These are phyloP conservation scores for Solanum acaule DNA, from an alignment of 257 asterid species.

Conservation along the genomic window DNA sequence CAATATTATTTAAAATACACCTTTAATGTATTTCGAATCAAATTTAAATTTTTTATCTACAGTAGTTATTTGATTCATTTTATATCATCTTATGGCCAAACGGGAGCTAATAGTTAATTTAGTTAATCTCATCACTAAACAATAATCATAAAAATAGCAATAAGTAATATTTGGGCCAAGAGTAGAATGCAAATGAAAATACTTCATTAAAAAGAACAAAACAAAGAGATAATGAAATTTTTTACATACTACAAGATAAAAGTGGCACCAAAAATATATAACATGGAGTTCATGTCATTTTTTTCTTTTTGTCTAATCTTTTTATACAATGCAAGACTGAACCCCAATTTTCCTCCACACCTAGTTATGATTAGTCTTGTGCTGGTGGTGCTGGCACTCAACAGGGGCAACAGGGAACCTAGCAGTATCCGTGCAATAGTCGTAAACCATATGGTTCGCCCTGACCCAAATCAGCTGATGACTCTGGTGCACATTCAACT, in stretches of 20 bases:
- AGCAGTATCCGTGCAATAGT: constrained; percentile 59
- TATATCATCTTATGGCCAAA: too few relatives aligned
- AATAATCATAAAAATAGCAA: too few relatives aligned
- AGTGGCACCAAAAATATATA: neutral
- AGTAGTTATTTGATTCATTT: too few relatives aligned
- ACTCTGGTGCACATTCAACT: constrained; percentile 62
- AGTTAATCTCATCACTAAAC: too few relatives aligned
- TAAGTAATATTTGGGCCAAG: neutral
- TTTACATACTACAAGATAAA: neutral
- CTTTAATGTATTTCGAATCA: too few relatives aligned
- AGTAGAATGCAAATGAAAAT: neutral
- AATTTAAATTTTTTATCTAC: too few relatives aligned
- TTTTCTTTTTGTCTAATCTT: neutral
- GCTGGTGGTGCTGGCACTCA: constrained; percentile 79
- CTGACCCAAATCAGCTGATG: constrained; percentile 86
- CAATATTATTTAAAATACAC: neutral
- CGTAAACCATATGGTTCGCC: constrained; percentile 76
- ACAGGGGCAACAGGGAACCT: constrained; percentile 54
- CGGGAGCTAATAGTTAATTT: neutral
- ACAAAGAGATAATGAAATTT: neutral
- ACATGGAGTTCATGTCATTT: constrained; percentile 19
- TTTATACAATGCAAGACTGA: constrained; percentile 4
- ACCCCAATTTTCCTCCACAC: neutral
- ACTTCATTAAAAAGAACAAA: neutral
- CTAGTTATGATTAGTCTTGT: constrained; percentile 5